Percentiles rank a stretch among this genome's conserved stretches.
Evolutionary conservation across 306 rosid species (phyloP).

Genomic region (Quercus cerris): DNA sequence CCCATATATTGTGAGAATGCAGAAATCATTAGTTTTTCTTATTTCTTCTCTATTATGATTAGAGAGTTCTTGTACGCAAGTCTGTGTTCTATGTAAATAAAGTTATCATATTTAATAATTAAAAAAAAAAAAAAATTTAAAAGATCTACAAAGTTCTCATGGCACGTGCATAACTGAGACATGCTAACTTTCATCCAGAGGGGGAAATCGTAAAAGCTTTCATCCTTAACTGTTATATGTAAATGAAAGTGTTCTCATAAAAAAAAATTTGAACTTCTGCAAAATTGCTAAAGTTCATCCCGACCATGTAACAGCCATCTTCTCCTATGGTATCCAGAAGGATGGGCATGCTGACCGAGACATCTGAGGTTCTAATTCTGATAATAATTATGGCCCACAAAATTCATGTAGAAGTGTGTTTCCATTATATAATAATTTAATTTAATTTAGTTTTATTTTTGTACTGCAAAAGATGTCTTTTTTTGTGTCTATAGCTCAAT

Average conservation of each 20-base stretch:
- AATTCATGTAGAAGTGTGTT: background rate
- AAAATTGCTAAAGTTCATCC: background rate
- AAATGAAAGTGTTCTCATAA: background rate
- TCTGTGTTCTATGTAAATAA: background rate
- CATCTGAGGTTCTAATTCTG: background rate
- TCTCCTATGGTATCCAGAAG: too few species aligned
- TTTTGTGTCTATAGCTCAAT: background rate
- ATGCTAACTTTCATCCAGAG: background rate
- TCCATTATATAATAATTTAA: background rate
- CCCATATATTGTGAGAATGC: background rate
- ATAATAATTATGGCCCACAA: background rate
- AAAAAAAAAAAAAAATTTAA: too few species aligned
- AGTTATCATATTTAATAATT: background rate
- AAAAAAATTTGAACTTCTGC: background rate
- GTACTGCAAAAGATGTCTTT: background rate
- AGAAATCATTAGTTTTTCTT: background rate
- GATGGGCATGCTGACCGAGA: background rate
- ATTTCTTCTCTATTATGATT: background rate
- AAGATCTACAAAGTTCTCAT: background rate
- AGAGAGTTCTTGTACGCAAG: background rate
- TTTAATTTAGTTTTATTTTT: background rate
- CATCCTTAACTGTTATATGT: background rate
- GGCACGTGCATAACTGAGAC: background rate
- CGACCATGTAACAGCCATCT: background rate
- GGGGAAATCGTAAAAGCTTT: background rate